Percentiles rank a stretch among this genome's conserved stretches.
phyloP scores from a whole-genome alignment of 345 rosid genomes.

The Garcia nutans region DNA sequence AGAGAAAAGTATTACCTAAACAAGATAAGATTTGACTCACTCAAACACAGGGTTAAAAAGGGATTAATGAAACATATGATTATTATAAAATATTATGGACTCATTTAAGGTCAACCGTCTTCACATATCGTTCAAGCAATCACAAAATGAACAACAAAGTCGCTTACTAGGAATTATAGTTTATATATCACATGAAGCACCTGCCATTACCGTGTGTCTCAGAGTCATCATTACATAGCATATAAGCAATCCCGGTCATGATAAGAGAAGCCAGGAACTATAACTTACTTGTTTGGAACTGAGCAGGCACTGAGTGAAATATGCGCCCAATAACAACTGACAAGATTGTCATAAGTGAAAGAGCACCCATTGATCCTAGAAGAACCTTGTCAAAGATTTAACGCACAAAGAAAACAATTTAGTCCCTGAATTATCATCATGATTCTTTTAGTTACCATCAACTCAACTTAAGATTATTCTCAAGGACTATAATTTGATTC shows the following conservation, averaged over 20 bases:
- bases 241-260: slow-evolving; percentile 8
- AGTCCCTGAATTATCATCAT: not conserved
- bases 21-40: no score
- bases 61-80: not conserved
- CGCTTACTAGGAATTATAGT: not conserved
- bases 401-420: slow-evolving; percentile 9
- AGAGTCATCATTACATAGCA: not conserved
- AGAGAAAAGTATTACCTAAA: no score
- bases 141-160: not conserved
- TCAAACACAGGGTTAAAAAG: not conserved
- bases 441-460: not conserved
- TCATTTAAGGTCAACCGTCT: not conserved
- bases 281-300: slow-evolving; percentile 89
- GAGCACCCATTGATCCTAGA: slow-evolving; percentile 95
- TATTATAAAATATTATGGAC: not conserved
- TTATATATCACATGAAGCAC: no score
- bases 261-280: slow-evolving; percentile 1
- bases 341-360: slow-evolving; percentile 89
- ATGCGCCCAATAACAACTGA: slow-evolving; percentile 88
- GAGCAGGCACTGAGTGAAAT: slow-evolving; percentile 95
- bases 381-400: slow-evolving; percentile 71
- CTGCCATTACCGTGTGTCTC: not conserved
- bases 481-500: not conserved
- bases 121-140: not conserved
- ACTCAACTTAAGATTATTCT: not conserved